These are phyloP conservation scores for Phellinidium pouzarii DNA, from an alignment of 1,284 basidiomycete genomes.

Conservation along the genomic window DNA sequence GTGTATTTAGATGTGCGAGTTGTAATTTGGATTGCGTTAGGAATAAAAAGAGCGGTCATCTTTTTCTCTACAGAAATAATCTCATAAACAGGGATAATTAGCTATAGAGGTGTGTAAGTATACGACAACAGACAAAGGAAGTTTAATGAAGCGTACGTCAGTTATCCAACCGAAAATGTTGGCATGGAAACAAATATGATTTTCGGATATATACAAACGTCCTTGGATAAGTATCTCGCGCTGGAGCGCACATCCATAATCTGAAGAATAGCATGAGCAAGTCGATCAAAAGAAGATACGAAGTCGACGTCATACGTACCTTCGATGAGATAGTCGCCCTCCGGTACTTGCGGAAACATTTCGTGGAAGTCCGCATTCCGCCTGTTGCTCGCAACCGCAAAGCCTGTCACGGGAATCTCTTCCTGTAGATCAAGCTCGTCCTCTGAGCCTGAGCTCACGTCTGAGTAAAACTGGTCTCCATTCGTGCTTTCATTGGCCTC, in stretches of 20 bases:
- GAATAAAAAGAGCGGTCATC: slow-evolving; percentile 98
- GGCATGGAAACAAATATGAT: slow-evolving; percentile 97
- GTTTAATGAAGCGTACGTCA: slow-evolving; percentile 53
- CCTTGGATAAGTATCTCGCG: slow-evolving; percentile 97
- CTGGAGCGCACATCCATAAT: slow-evolving; percentile 95
- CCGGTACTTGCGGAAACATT: slow-evolving; percentile 82
- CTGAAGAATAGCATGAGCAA: slow-evolving; percentile 37
- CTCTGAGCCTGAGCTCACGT: slow-evolving; percentile 27
- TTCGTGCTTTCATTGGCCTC: neutral
- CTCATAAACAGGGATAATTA: slow-evolving; percentile 88
- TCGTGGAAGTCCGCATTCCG: slow-evolving; percentile 95
- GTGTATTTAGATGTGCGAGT: slow-evolving; percentile 83
- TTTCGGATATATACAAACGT: slow-evolving; percentile 94
- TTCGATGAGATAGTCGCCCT: slow-evolving; percentile 97
- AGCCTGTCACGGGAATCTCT: slow-evolving; percentile 81
- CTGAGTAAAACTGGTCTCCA: slow-evolving; percentile 19
- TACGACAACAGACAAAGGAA: slow-evolving; percentile 1
- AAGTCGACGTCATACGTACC: slow-evolving; percentile 42
- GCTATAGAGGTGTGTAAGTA: slow-evolving; percentile 38
- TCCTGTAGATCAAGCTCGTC: slow-evolving; percentile 48
- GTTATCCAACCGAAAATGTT: slow-evolving; percentile 99
- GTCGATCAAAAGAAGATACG: slow-evolving; percentile 3
- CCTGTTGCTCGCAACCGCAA: slow-evolving; percentile 94
- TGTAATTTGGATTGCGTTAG: slow-evolving; percentile 91
- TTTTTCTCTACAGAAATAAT: slow-evolving; percentile 90